Conservation (phyloP, 495 filamentous ascomycete species). For the Podospora pseudopauciseta region DNA sequence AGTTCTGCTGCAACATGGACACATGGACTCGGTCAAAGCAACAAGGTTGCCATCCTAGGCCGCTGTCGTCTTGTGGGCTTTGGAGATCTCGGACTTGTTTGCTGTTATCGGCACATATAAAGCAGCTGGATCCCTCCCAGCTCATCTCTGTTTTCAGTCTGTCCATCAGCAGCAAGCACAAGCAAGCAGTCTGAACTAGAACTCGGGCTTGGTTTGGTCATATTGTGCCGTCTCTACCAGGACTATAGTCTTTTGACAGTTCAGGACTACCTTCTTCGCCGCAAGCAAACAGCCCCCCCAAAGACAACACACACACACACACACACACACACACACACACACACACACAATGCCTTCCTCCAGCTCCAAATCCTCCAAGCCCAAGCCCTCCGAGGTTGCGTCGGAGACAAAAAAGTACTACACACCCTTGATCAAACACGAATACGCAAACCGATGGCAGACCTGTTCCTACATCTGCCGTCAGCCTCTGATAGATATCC, state of each 20-base stretch:
- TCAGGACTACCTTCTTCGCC: background rate
- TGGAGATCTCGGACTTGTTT: constrained; percentile 3
- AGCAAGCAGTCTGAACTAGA: background rate
- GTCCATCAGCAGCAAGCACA: background rate
- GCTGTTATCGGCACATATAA: constrained; percentile 15
- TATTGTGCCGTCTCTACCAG: background rate
- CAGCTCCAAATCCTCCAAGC: constrained; percentile 44
- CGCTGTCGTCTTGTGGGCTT: background rate
- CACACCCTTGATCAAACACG: constrained; percentile 55
- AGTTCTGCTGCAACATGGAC: background rate
- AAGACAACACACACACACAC: too few relatives aligned
- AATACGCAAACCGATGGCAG: constrained; percentile 45
- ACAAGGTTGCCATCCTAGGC: background rate
- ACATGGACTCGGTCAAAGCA: background rate
- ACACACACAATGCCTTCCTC: constrained; percentile 49
- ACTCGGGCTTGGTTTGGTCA: background rate
- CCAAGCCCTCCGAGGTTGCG: constrained; percentile 67
- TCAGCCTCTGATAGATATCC: constrained; percentile 39
- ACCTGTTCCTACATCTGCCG: constrained; percentile 49
- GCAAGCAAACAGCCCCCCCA: background rate
- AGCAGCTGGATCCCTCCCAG: constrained; percentile 4
- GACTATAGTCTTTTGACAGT: background rate
- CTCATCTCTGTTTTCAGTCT: background rate
- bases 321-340: constrained; percentile 2
- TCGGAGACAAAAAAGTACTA: constrained; percentile 63